phyloP scores from a whole-genome alignment of 306 rosid species.

The Begonia loranthoides region DNA sequence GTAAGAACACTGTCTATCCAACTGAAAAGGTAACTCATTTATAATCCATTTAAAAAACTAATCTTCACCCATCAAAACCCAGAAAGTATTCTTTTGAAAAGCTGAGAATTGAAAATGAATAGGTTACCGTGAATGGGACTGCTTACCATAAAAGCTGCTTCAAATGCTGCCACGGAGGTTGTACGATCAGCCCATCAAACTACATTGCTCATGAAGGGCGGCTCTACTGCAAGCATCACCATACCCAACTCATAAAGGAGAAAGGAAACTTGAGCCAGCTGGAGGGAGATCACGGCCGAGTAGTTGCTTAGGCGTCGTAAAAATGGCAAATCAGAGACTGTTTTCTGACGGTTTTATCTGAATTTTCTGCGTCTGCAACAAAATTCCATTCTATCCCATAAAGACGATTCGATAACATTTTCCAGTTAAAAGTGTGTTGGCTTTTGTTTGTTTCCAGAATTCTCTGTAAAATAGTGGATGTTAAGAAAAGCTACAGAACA shows the following conservation, averaged over 20 bases:
- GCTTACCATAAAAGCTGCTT: slow-evolving; percentile 94
- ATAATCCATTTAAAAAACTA: background rate
- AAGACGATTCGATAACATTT: background rate
- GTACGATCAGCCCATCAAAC: slow-evolving; percentile 92
- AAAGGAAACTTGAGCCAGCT: slow-evolving; percentile 97
- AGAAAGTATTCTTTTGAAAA: background rate
- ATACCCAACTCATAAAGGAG: slow-evolving; percentile 82
- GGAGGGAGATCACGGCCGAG: slow-evolving; percentile 64
- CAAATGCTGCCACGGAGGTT: slow-evolving; percentile 97
- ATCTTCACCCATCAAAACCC: background rate
- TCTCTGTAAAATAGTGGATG: too few relatives aligned
- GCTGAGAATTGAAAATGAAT: background rate
- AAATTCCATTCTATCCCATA: background rate
- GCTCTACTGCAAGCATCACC: slow-evolving; percentile 96
- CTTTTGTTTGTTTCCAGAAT: background rate
- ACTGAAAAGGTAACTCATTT: slow-evolving; percentile 70
- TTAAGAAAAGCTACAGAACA: background rate
- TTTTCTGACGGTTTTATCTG: background rate
- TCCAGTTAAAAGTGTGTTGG: too few relatives aligned
- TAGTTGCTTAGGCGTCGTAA: slow-evolving; percentile 14
- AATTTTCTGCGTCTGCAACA: background rate
- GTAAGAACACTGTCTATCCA: slow-evolving; percentile 86
- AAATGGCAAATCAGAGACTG: slow-evolving; percentile 41
- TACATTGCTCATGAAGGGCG: slow-evolving; percentile 95
- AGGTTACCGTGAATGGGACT: slow-evolving; percentile 95